Conservation (phyloP, 768 basidiomycete species). For the Wakefieldia striispora region DNA sequence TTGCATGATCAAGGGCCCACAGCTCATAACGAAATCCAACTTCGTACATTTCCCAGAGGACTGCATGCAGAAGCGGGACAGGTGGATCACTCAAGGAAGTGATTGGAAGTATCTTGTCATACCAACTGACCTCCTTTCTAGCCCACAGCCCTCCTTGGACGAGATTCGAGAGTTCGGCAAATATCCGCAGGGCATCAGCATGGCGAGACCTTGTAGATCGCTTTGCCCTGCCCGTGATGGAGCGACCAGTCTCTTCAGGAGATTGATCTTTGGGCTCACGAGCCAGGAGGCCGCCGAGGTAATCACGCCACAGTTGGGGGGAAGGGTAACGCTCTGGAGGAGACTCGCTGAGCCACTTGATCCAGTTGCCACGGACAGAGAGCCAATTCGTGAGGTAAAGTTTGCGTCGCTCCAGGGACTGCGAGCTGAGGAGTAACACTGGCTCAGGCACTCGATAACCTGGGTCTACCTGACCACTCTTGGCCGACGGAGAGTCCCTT, state of each 20-base stretch:
- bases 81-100: neutral
- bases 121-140: too few species aligned
- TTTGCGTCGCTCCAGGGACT: neutral
- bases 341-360: neutral
- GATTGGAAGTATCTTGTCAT: too few species aligned
- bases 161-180: too few species aligned
- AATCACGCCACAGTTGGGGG: constrained; percentile 8
- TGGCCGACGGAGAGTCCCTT: neutral
- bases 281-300: constrained; percentile 1
- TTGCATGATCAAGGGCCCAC: constrained; percentile 8
- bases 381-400: constrained; percentile 8
- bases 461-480: neutral
- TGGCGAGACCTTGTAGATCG: too few species aligned
- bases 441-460: constrained; percentile 7
- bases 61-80: neutral
- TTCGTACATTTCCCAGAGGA: constrained; percentile 23
- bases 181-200: too few species aligned
- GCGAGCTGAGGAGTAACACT: neutral
- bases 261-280: neutral
- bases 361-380: neutral
- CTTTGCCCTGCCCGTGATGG: too few species aligned
- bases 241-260: too few species aligned
- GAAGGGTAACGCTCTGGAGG: constrained; percentile 1
- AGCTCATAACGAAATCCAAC: constrained; percentile 21
- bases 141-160: too few species aligned